Base-by-base conservation (phyloP, 768 basidiomycete species). In the Leccinum arenicola region DNA sequence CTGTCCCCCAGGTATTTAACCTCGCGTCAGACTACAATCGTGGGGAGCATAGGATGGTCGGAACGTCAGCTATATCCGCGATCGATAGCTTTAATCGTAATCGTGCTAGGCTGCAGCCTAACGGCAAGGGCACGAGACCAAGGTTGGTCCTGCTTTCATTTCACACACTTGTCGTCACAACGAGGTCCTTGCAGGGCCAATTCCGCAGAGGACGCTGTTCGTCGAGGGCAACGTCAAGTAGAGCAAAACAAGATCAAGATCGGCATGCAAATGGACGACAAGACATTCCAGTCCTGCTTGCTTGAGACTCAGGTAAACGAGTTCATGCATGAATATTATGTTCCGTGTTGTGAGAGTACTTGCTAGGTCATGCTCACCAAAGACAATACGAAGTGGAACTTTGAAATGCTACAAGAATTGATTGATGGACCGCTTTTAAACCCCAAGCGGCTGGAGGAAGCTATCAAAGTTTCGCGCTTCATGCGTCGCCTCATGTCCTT, bases 61-160 rank as follows among this genome's bases (percentile, higher is more conserved):
- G 95, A 4, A 87, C 90, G 14, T 83, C 89, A 3, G 86, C 95
- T 0, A 76, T 99, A 54, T 87, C 91, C 0, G 87, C 91, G 0
- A 93, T 99, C 47, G 93, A 96, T 67, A 93, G 90, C 66, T 88
- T 96, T 71, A 94, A 95, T 66, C 87, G 96, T n/a, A 95, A 97
- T 72, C 83, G 84, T 57, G 76, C 85, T 7, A 83, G 90, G 50
- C 66, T 91, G 38, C 86, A 90, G 66, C 84, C 88, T 14, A 70
- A 77, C 45, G 71, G 80, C 31, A 86, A 83, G 63, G 79, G 79
- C 61, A 72, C 80, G 47, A 84, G 92, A 38, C 86, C 85, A 56
- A 82, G 91, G 91, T 89, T 61, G 36, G 77, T 23, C 52, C 15
- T 56, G 27, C 11, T 45, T 53, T 47, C 49, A 29, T 55, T 23